Percentiles rank a stretch among this genome's conserved stretches.
phyloP scores from a whole-genome alignment of 176 grass and related monocot species.

The Avena atlantica region DNA sequence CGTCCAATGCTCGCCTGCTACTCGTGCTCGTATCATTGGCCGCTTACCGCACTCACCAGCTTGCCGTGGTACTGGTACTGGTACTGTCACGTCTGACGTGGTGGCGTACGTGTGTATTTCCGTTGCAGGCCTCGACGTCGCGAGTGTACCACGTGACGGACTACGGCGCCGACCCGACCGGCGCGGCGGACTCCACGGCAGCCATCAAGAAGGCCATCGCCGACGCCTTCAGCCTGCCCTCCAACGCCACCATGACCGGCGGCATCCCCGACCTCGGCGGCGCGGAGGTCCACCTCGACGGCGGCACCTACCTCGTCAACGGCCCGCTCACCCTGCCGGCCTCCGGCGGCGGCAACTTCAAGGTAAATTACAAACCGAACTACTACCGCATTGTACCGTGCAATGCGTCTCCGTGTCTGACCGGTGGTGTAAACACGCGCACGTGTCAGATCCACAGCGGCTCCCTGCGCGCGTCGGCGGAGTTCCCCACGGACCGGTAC shows the following conservation, averaged over 20 bases:
- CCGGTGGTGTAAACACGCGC: not conserved
- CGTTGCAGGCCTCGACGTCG: conserved; percentile 32
- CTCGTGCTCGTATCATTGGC: not conserved
- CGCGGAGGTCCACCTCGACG: conserved; percentile 82
- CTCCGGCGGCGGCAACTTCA: conserved; percentile 84
- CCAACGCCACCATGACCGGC: conserved; percentile 59
- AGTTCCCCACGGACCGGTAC: conserved; percentile 73
- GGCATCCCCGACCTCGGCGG: conserved; percentile 87
- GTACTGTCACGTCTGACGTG: conserved; percentile 24
- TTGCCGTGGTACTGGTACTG: not conserved
- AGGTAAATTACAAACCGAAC: conserved; percentile 18
- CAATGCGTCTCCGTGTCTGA: not conserved
- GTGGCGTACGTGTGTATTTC: too few relatives aligned
- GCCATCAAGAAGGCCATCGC: conserved; percentile 83
- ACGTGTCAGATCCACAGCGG: conserved; percentile 71
- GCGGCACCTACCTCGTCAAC: conserved; percentile 77
- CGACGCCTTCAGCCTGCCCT: conserved; percentile 63
- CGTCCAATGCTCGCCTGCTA: conserved; percentile 18
- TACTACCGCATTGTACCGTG: not conserved
- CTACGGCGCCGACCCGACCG: conserved; percentile 84
- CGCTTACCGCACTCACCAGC: not conserved
- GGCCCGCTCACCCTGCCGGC: conserved; percentile 63
- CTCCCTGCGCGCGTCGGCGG: conserved; percentile 57
- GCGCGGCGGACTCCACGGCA: conserved; percentile 57
- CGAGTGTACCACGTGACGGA: conserved; percentile 81